Conservation (phyloP, 2,329 filamentous ascomycete genomes). For the Penicillium janthinellum region DNA sequence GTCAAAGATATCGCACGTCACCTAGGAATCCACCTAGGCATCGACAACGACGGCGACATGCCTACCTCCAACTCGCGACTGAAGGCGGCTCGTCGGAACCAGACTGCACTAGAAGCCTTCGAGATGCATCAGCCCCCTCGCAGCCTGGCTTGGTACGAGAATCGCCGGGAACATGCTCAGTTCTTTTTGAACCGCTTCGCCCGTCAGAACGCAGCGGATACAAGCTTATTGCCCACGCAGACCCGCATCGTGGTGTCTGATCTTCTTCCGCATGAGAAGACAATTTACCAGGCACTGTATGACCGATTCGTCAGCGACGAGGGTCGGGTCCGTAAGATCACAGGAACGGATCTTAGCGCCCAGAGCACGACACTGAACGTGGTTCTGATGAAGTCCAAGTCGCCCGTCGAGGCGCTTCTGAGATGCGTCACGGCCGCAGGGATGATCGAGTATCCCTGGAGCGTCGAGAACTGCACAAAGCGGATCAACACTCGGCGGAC, state of each 20-base stretch:
- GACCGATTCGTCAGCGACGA: neutral
- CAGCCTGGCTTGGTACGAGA: conserved; percentile 55
- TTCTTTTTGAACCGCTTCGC: conserved; percentile 58
- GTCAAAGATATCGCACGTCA: conserved; percentile 61
- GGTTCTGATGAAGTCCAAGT: conserved; percentile 48
- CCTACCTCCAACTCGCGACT: conserved; percentile 51
- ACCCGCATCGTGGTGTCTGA: conserved; percentile 49
- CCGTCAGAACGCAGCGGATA: conserved; percentile 49
- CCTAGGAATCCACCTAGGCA: conserved; percentile 57
- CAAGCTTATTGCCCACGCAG: conserved; percentile 48
- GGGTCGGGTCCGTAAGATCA: conserved; percentile 1
- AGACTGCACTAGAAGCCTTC: conserved; percentile 57
- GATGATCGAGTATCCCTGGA: conserved; percentile 28
- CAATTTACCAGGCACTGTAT: conserved; percentile 56
- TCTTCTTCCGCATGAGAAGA: conserved; percentile 52
- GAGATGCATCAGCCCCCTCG: conserved; percentile 53
- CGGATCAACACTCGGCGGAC: neutral
- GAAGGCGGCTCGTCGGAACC: conserved; percentile 30
- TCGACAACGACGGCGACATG: conserved; percentile 53
- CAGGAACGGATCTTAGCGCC: conserved; percentile 26
- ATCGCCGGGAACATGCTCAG: conserved; percentile 56
- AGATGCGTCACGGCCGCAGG: conserved; percentile 41
- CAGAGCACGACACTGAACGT: conserved; percentile 44
- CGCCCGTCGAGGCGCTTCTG: neutral
- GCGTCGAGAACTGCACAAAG: neutral